Evolutionary conservation across 2,329 filamentous ascomycete species (phyloP).

Genomic region (Cladosporium sp.): DNA sequence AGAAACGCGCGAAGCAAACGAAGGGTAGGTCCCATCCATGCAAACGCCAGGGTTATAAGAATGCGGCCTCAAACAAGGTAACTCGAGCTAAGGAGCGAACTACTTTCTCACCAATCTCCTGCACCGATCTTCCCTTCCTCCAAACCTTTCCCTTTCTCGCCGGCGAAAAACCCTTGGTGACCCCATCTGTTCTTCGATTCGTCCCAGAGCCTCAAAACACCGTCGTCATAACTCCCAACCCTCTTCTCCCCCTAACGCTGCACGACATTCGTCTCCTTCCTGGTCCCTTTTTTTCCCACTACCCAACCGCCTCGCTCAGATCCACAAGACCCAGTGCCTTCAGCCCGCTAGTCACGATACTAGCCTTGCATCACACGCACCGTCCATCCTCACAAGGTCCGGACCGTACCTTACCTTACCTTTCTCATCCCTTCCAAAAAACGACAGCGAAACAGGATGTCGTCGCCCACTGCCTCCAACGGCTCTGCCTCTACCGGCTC

Average conservation of each 20-base stretch:
- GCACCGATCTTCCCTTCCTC: slow-evolving; percentile 1
- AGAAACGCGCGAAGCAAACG: slow-evolving; percentile 21
- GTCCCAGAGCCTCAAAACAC: slow-evolving; percentile 5
- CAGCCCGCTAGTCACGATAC: not conserved
- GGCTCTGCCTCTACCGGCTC: slow-evolving; percentile 14
- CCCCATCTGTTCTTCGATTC: slow-evolving; percentile 10
- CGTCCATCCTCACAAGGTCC: slow-evolving; percentile 10
- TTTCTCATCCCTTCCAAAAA: not conserved
- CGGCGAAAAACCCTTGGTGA: not conserved
- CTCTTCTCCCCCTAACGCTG: not conserved
- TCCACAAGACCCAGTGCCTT: slow-evolving; percentile 13
- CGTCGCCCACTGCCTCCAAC: slow-evolving; percentile 13
- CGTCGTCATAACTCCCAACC: slow-evolving; percentile 3
- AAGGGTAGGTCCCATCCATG: slow-evolving; percentile 13
- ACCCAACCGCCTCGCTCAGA: not conserved
- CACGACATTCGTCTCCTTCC: slow-evolving; percentile 6
- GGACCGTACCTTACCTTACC: slow-evolving; percentile 20
- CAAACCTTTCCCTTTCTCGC: not conserved
- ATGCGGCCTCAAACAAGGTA: slow-evolving; percentile 9
- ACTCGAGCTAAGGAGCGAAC: slow-evolving; percentile 14
- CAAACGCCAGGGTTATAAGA: slow-evolving; percentile 20
- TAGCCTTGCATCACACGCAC: slow-evolving; percentile 11
- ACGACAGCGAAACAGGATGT: slow-evolving; percentile 22
- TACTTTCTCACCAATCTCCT: slow-evolving; percentile 8
- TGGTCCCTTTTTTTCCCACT: slow-evolving; percentile 12